A percentile compares a stretch with the other conserved stretches of the same genome.
Evolutionary conservation across 1,139 yeast genomes (phyloP).

Genomic region (Maudiozyma humilis): DNA sequence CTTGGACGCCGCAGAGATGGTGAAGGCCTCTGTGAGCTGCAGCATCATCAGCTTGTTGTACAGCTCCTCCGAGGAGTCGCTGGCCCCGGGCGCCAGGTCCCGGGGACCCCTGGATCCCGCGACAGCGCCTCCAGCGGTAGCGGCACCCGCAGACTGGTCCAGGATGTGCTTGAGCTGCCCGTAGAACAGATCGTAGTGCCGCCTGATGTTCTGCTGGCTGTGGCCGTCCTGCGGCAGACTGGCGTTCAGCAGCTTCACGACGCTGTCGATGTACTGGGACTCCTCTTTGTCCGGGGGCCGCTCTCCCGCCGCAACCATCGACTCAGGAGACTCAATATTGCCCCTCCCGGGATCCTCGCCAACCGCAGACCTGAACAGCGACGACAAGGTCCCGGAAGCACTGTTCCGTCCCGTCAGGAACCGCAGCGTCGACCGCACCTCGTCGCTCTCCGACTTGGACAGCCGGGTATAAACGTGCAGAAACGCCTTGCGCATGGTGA

Average conservation of each 20-base stretch:
- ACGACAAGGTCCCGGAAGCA: slow-evolving; percentile 9
- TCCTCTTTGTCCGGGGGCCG: slow-evolving; percentile 14
- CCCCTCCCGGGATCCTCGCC: background rate
- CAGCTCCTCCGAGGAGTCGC: slow-evolving; percentile 14
- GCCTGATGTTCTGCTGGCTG: slow-evolving; percentile 18
- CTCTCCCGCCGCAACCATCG: background rate
- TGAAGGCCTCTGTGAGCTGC: slow-evolving; percentile 14
- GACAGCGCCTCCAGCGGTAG: background rate
- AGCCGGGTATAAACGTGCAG: slow-evolving; percentile 13
- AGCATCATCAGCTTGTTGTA: slow-evolving; percentile 20
- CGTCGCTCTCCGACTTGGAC: slow-evolving; percentile 15
- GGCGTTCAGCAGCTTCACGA: slow-evolving; percentile 24
- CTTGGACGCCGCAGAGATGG: slow-evolving; percentile 12
- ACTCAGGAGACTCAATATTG: background rate
- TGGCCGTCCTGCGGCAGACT: slow-evolving; percentile 23
- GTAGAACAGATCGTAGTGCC: slow-evolving; percentile 26
- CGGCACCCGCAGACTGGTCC: slow-evolving; percentile 5
- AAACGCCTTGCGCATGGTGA: slow-evolving; percentile 19
- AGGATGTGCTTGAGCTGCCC: slow-evolving; percentile 22
- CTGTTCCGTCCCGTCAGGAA: slow-evolving; percentile 20
- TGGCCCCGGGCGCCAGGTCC: too few relatives aligned
- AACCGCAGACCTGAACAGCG: slow-evolving; percentile 6
- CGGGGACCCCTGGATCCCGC: background rate
- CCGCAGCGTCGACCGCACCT: slow-evolving; percentile 21
- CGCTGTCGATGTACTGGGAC: slow-evolving; percentile 20